Evolutionary conservation across 768 basidiomycete genomes (phyloP), one percentile per base, ranked within the genome.

Genomic region (Xanthoconium purpureum): DNA sequence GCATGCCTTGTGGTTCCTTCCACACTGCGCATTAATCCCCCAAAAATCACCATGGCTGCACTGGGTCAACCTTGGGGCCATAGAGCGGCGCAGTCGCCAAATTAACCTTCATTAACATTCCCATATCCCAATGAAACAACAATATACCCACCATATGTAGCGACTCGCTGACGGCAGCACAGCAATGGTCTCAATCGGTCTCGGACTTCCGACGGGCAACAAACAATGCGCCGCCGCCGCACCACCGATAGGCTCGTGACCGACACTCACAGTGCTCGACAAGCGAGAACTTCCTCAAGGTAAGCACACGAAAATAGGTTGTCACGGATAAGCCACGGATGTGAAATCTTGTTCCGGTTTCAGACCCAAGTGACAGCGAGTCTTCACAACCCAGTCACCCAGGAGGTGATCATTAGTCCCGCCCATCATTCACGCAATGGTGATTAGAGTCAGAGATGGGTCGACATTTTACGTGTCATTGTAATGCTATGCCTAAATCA

Each of bases 101-200:
- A 67, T 66, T 62, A 52, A 32, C 65, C 46, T 66, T 60, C 48
- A 52, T n/a, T n/a, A n/a, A n/a, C n/a, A n/a, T 65, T 59, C 56
- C 64, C 62, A 64, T 55, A 47, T 58, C 42, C 28, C 60, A 52
- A 44, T 57, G 52, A 62, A 55, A 62, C 54, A 59, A 65, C 49
- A 45, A 63, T 44, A 44, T 32, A 56, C 52, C 38, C 40, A 29
- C 57, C 46, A 50, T 49, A 56, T 56, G 44, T 30, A 38, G 53
- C 52, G 55, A 49, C 33, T 59, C 51, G 55, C 50, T 62, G 57
- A 66, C 58, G 61, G 58, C 66, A 63, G 24, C 56, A 46, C 59
- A 47, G 59, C 63, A 68, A 33, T 44, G 28, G 45, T 44, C 57
- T 18, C 51, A 50, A 54, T 48, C 46, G 11, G 44, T 39, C 39